These are phyloP conservation scores for Chaetomium globosum DNA, from an alignment of 2,329 filamentous ascomycete species.

Conservation along the genomic window DNA sequence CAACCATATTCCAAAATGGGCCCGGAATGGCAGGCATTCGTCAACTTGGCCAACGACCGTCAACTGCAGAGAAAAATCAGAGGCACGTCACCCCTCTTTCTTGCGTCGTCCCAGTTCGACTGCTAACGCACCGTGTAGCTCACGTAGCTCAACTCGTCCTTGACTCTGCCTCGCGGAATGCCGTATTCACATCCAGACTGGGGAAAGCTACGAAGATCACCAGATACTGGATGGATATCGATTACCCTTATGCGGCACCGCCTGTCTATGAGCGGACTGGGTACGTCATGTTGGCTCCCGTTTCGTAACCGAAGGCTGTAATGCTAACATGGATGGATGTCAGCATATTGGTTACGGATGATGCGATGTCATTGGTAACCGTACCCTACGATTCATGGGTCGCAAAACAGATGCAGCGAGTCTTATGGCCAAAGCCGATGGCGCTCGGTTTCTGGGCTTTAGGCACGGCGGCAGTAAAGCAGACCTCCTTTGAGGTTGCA, in stretches of 20 bases:
- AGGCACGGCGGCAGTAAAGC: constrained; percentile 50
- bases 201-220: constrained; percentile 53
- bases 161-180: constrained; percentile 48
- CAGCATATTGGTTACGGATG: constrained; percentile 55
- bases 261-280: constrained; percentile 62
- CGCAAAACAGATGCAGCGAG: constrained; percentile 51
- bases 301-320: neutral
- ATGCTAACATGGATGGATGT: constrained; percentile 32
- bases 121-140: constrained; percentile 41
- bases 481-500: constrained; percentile 49
- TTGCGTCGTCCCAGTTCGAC: too few relatives aligned
- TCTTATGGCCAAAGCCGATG: constrained; percentile 58
- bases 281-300: constrained; percentile 46
- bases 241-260: constrained; percentile 62
- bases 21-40: constrained; percentile 65
- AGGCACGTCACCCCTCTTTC: constrained; percentile 42
- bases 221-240: constrained; percentile 62
- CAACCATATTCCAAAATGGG: constrained; percentile 58
- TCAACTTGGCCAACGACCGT: constrained; percentile 59
- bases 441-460: constrained; percentile 57
- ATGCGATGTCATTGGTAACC: constrained; percentile 52
- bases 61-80: constrained; percentile 53
- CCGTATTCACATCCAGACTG: constrained; percentile 47
- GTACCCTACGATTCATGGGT: constrained; percentile 53
- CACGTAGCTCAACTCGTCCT: constrained; percentile 51